Evolutionary conservation across 2,329 filamentous ascomycete genomes (phyloP), one percentile per base, ranked within the genome.

Genomic region (Plenodomus lindquistii): DNA sequence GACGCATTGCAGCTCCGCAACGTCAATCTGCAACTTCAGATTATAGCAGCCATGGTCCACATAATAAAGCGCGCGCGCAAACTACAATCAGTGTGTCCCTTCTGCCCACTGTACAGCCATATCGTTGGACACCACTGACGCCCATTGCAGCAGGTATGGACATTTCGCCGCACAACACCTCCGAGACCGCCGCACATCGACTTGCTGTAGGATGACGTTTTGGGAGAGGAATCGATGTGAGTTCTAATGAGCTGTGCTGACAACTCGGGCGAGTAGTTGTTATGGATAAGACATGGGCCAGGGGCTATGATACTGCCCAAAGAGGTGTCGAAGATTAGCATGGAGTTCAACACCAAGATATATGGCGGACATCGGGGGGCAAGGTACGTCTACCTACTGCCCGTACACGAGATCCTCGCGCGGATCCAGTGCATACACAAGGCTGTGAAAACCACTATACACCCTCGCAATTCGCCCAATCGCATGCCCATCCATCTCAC

Each of bases 241-340:
- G 37, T 22, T 16, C 9, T 38, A 4, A 19, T 39, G 41, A 15
- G 4, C 1, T 27, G 17, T 20, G 36, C 56, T 63, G 45, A 63
- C 21, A 13, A 9, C 10, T 37, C 16, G 1, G 9, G 7, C 2
- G 8, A 9, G 42, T 53, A 94, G 88, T 78, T 95, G 42, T 80
- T 94, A 56, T 78, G 80, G 66, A 79, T 97, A 73, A 85, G 87
- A 69, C 80, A 88, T 70, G 94, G 93, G 50, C 86, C 89, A 22
- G 94, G 93, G 47, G 91, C 94, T 37, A 87, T 89, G 17, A 78
- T 90, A 58, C 80, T 99, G 19, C 91, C 93, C 0, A 79, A 85
- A 22, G 84, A 90, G 66, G 83, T 95, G 44, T 85, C 86, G 38
- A 81, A 84, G 68, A 86, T 94, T 77, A 85, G 89, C 69, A 73